A percentile compares a stretch with the other conserved stretches of the same genome.
Conservation (phyloP, 495 filamentous ascomycete genomes). For the Hypoxylon lienhwacheense region DNA sequence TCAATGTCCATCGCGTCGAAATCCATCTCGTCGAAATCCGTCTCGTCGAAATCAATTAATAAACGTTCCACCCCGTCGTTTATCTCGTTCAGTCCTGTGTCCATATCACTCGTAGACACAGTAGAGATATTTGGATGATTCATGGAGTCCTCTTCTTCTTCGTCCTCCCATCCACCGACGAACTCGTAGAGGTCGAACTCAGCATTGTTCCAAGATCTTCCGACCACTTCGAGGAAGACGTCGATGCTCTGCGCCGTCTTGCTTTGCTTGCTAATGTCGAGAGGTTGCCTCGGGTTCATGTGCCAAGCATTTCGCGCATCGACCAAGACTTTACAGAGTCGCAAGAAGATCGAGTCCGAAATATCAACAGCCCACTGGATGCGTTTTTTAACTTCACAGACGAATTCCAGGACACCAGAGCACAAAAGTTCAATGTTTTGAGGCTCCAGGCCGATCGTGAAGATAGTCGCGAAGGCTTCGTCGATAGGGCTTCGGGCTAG, state of each 20-base stretch:
- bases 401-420: not conserved
- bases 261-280: constrained; percentile 2
- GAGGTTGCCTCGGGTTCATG: not conserved
- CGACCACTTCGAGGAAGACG: not conserved
- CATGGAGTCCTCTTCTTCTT: not conserved
- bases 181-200: not conserved
- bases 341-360: not conserved
- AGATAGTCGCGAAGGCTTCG: no score
- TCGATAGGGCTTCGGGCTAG: no score
- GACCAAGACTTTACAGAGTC: not conserved
- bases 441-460: no score
- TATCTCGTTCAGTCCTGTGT: not conserved
- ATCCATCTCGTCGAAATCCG: not conserved
- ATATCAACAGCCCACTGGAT: not conserved
- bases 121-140: not conserved
- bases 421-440: no score
- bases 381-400: not conserved
- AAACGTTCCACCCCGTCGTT: no score
- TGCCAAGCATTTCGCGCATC: constrained; percentile 6
- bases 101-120: no score
- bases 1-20: no score
- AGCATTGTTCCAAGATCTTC: not conserved
- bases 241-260: constrained; percentile 5
- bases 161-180: not conserved
- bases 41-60: no score